Evolutionary conservation across 208 protist species (phyloP).

Genomic region (Jaenimonas drosophilae): DNA sequence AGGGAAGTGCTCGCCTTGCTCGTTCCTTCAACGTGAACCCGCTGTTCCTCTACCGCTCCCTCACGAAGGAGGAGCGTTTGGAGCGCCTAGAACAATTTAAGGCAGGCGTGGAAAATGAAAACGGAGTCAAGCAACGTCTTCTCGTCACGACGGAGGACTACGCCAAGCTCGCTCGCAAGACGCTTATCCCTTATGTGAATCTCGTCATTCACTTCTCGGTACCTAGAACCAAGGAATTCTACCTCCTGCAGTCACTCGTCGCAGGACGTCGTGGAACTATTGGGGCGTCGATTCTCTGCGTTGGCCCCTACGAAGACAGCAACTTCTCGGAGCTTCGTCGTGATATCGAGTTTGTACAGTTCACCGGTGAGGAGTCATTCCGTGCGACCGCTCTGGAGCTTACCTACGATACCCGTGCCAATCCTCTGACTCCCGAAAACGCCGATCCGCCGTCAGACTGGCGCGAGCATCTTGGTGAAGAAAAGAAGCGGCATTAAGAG

Average conservation of each 20-base stretch:
- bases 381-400: slow-evolving; percentile 48
- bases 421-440: slow-evolving; percentile 54
- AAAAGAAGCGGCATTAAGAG: slow-evolving; percentile 34
- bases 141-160: slow-evolving; percentile 88
- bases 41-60: slow-evolving; percentile 62
- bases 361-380: slow-evolving; percentile 61
- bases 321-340: slow-evolving; percentile 38
- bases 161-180: slow-evolving; percentile 83
- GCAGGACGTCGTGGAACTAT: slow-evolving; percentile 69
- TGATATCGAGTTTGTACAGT: slow-evolving; percentile 53
- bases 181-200: slow-evolving; percentile 85
- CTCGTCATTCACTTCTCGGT: slow-evolving; percentile 83
- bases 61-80: slow-evolving; percentile 74
- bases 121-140: slow-evolving; percentile 78
- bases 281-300: slow-evolving; percentile 75
- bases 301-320: slow-evolving; percentile 28
- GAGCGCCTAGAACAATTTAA: slow-evolving; percentile 75
- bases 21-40: slow-evolving; percentile 76
- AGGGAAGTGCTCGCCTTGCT: slow-evolving; percentile 29
- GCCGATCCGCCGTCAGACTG: slow-evolving; percentile 77
- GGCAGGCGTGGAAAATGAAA: slow-evolving; percentile 63
- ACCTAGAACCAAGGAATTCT: slow-evolving; percentile 76
- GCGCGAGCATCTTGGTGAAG: slow-evolving; percentile 48
- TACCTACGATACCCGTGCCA: slow-evolving; percentile 64
- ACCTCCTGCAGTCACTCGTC: slow-evolving; percentile 75